A percentile compares a stretch with the other conserved stretches of the same genome.
These are phyloP conservation scores for Phytophthora palmivora DNA, from an alignment of 352 stramenopile species.

Conservation along the genomic window DNA sequence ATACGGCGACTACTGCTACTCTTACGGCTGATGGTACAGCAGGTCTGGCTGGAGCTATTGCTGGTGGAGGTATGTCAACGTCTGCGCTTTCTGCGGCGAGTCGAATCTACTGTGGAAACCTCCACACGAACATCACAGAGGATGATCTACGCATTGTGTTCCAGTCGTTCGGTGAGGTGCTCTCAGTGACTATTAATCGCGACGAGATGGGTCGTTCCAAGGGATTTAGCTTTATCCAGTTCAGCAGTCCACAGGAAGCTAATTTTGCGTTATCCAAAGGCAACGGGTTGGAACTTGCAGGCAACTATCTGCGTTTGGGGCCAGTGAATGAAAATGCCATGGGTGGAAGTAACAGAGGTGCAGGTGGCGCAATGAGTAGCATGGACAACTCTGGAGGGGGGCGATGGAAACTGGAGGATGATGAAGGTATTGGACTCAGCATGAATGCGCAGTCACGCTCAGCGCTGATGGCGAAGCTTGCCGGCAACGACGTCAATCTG, in stretches of 20 bases:
- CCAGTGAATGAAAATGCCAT: conserved; percentile 75
- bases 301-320: conserved; percentile 82
- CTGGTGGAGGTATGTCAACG: conserved; percentile 37
- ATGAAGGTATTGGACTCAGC: conserved; percentile 81
- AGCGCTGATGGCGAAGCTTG: conserved; percentile 91
- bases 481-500: conserved; percentile 76
- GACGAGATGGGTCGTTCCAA: conserved; percentile 88
- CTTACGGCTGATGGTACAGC: conserved; percentile 30
- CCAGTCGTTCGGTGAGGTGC: conserved; percentile 83
- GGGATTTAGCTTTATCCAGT: conserved; percentile 92
- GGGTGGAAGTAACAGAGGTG: conserved; percentile 34
- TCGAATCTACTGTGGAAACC: conserved; percentile 89
- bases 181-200: conserved; percentile 89
- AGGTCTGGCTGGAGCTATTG: conserved; percentile 31
- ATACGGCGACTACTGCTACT: conserved; percentile 17
- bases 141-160: conserved; percentile 85
- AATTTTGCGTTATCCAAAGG: conserved; percentile 87
- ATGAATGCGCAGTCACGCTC: conserved; percentile 88
- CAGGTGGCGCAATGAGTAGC: conserved; percentile 13
- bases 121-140: conserved; percentile 93
- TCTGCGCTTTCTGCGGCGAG: conserved; percentile 64
- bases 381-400: conserved; percentile 32
- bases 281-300: conserved; percentile 88
- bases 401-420: conserved; percentile 90
- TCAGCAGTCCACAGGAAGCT: conserved; percentile 78